phyloP scores from a whole-genome alignment of 2,329 filamentous ascomycete genomes.

The Raffaelea arxii region DNA sequence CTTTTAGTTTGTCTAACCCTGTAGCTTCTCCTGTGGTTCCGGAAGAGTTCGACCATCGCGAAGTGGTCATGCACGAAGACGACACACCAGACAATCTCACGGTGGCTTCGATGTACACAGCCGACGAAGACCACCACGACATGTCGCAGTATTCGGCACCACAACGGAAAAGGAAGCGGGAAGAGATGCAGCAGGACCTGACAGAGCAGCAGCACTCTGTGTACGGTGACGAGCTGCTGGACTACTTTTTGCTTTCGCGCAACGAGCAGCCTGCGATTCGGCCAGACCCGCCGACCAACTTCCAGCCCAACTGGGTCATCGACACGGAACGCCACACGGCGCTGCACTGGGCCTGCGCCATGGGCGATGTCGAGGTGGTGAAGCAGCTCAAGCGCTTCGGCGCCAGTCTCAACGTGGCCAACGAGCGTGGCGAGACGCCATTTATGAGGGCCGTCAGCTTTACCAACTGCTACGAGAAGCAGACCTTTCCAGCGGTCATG shows the following conservation, averaged over 20 bases:
- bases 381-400: slow-evolving; percentile 76
- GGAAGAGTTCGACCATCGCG: slow-evolving; percentile 58
- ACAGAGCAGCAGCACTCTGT: slow-evolving; percentile 78
- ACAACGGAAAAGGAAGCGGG: slow-evolving; percentile 68
- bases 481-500: slow-evolving; percentile 77
- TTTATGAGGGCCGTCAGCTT: slow-evolving; percentile 92
- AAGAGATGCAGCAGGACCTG: slow-evolving; percentile 50
- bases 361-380: slow-evolving; percentile 91
- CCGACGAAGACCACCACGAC: slow-evolving; percentile 70
- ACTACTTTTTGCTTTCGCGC: slow-evolving; percentile 88
- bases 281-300: slow-evolving; percentile 74
- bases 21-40: slow-evolving; percentile 25
- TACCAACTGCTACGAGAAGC: slow-evolving; percentile 93
- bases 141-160: slow-evolving; percentile 53
- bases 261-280: slow-evolving; percentile 63
- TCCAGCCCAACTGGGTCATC: slow-evolving; percentile 85
- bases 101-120: slow-evolving; percentile 70
- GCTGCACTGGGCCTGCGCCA: slow-evolving; percentile 93
- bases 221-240: slow-evolving; percentile 86
- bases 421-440: slow-evolving; percentile 72
- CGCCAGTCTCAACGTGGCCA: slow-evolving; percentile 62
- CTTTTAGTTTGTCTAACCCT: neutral
- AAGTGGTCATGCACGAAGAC: slow-evolving; percentile 57
- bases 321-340: slow-evolving; percentile 89
- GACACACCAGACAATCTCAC: slow-evolving; percentile 78